A percentile compares a stretch with the other conserved stretches of the same genome.
These are phyloP conservation scores for Rosa chinensis DNA, from an alignment of 306 rosid species.

Conservation along the genomic window DNA sequence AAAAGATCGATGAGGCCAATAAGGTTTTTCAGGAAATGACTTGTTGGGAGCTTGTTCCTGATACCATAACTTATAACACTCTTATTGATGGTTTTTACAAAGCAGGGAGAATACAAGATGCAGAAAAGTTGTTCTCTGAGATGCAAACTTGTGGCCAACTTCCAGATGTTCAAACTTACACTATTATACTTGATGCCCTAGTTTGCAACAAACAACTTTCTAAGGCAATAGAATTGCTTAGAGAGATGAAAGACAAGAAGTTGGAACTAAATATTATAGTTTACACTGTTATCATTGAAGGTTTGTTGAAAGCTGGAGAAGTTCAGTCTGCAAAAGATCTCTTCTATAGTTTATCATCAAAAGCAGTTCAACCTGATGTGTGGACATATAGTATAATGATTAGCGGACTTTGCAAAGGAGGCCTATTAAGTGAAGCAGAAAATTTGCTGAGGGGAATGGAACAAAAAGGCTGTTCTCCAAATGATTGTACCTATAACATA, in stretches of 20 bases:
- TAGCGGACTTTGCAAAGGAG: not conserved
- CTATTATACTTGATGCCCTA: not conserved
- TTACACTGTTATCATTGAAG: not conserved
- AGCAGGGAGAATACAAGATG: slow-evolving; percentile 18
- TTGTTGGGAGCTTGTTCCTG: too few species aligned
- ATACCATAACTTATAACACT: not conserved
- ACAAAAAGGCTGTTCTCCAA: not conserved
- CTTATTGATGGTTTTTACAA: not conserved
- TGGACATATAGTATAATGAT: not conserved
- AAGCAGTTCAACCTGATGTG: not conserved
- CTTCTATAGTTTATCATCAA: not conserved
- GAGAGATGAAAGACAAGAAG: not conserved
- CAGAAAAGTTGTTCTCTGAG: slow-evolving; percentile 22
- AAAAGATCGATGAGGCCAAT: too few species aligned
- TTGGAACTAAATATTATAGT: not conserved
- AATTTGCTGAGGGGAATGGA: not conserved
- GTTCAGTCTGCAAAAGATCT: not conserved
- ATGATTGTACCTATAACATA: not conserved
- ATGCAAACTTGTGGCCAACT: not conserved
- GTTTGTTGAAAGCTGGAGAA: not conserved
- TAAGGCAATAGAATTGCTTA: not conserved
- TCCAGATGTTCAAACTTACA: not conserved
- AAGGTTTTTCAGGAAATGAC: too few species aligned
- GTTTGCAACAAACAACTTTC: not conserved
- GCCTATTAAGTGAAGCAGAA: not conserved